These are phyloP conservation scores for Cutaneotrichosporon mucoides DNA, from an alignment of 1,284 basidiomycete genomes.

Conservation along the genomic window DNA sequence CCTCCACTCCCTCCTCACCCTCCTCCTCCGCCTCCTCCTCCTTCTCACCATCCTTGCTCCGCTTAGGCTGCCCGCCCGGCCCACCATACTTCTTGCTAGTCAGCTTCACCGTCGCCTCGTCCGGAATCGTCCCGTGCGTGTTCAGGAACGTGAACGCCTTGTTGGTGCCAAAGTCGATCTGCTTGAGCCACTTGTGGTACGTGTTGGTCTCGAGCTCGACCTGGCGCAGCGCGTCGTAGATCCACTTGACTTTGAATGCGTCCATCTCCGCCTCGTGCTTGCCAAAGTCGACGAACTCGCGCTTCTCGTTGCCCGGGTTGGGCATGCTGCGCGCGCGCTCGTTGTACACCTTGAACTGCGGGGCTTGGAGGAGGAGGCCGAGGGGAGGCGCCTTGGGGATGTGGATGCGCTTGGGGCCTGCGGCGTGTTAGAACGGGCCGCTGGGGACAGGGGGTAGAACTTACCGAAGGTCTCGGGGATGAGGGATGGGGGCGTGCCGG, in stretches of 20 bases:
- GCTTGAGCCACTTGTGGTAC: slow-evolving; percentile 51
- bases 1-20: slow-evolving; percentile 53
- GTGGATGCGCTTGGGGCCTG: slow-evolving; percentile 66
- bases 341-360: slow-evolving; percentile 66
- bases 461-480: slow-evolving; percentile 56
- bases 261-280: slow-evolving; percentile 62
- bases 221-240: slow-evolving; percentile 76
- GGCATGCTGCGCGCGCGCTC: slow-evolving; percentile 35
- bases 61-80: slow-evolving; percentile 54
- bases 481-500: slow-evolving; percentile 65
- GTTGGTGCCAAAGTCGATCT: slow-evolving; percentile 36
- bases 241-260: slow-evolving; percentile 74
- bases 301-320: slow-evolving; percentile 11
- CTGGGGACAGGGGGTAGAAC: too few species aligned
- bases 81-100: slow-evolving; percentile 55
- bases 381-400: slow-evolving; percentile 96
- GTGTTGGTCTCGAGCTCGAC: slow-evolving; percentile 75
- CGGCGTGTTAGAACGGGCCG: too few species aligned
- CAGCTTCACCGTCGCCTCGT: slow-evolving; percentile 57
- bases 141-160: slow-evolving; percentile 36
- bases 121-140: slow-evolving; percentile 64
- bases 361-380: slow-evolving; percentile 89
- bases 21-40: slow-evolving; percentile 36
- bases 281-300: slow-evolving; percentile 63
- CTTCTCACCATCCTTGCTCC: slow-evolving; percentile 43